Percentiles rank a stretch among this genome's conserved stretches.
Conservation (phyloP, 208 protist genomes). For the Trypanosoma vivax region DNA sequence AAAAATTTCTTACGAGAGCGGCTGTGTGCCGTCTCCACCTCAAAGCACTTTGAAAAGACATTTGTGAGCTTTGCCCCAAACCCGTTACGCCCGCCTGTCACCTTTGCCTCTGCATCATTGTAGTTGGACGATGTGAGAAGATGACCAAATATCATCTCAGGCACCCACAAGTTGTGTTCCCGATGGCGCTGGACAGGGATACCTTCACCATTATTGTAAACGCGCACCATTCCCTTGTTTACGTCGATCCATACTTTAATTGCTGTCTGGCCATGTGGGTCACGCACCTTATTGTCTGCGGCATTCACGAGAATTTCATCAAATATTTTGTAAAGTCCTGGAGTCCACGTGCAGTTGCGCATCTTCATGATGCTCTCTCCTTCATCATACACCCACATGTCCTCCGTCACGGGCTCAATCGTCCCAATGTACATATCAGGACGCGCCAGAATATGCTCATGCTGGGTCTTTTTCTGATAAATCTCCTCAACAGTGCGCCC, state of each 20-base stretch:
- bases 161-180: slow-evolving; percentile 97
- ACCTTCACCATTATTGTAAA: slow-evolving; percentile 98
- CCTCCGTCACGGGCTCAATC: slow-evolving; percentile 84
- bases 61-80: slow-evolving; percentile 99
- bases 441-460: slow-evolving; percentile 97
- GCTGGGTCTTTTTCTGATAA: slow-evolving; percentile 96
- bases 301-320: slow-evolving; percentile 99
- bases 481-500: slow-evolving; percentile 89
- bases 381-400: slow-evolving; percentile 95
- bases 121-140: slow-evolving; percentile 99
- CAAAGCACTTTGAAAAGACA: slow-evolving; percentile 98
- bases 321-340: slow-evolving; percentile 99
- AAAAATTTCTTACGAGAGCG: slow-evolving; percentile 89
- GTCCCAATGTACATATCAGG: slow-evolving; percentile 99
- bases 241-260: slow-evolving; percentile 95
- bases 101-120: slow-evolving; percentile 96
- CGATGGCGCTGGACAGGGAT: slow-evolving; percentile 97
- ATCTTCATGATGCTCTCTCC: slow-evolving; percentile 88
- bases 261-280: slow-evolving; percentile 78
- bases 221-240: slow-evolving; percentile 88
- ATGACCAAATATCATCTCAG: slow-evolving; percentile 99
- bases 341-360: slow-evolving; percentile 94
- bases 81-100: slow-evolving; percentile 94
- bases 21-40: slow-evolving; percentile 96
- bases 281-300: slow-evolving; percentile 98